Base-by-base conservation (phyloP, 140 eudicot genomes). In the Eryngium alpinum region DNA sequence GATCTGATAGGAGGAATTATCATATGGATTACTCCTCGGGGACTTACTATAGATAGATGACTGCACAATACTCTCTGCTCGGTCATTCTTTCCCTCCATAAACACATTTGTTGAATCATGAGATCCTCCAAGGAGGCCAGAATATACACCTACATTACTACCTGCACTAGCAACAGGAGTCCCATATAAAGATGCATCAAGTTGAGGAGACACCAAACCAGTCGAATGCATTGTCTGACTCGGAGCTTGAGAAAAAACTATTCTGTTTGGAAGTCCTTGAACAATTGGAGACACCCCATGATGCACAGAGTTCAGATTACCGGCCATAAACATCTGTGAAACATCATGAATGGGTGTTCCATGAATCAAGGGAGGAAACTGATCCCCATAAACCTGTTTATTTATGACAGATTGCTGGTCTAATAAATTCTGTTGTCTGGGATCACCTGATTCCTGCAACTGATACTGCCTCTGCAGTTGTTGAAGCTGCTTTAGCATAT, bases 401-500 rank as follows among this genome's bases (percentile, higher is more conserved):
- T 81, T 77, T 62, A 79, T 49, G n/a, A 77, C 29, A 60, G 91
- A 60, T 56, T 75, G 83, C 71, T 88, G 88, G 79, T 83, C 79
- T 75, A 81, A 38, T 66, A 84, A 85, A 85, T 82, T 86, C 81
- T 86, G 89, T 82, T 87, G 86, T 77, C 81, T 79, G 14, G 49
- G 57, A 53, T 82, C 86, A 19, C 86, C 80, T 29, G 85, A 59
- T 51, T 81, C 89, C 86, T 84, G 89, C 18, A 85, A 82, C 81
- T 87, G 87, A 83, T 84, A 88, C 79, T 87, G 89, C 85, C 91
- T 84, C 82, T 88, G 93, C 79, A 84, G 81, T 86, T 88, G 90
- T 82, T 91, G 91, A 79, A 86, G 63, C 84, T 91, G 88, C 86
- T 88, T 91, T 80, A 88, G 81, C 89, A 91, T 89, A 34, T 85